Percentiles rank a stretch among this genome's conserved stretches.
Conservation (phyloP, 2,329 filamentous ascomycete genomes). For the Claviceps humidiphila region DNA sequence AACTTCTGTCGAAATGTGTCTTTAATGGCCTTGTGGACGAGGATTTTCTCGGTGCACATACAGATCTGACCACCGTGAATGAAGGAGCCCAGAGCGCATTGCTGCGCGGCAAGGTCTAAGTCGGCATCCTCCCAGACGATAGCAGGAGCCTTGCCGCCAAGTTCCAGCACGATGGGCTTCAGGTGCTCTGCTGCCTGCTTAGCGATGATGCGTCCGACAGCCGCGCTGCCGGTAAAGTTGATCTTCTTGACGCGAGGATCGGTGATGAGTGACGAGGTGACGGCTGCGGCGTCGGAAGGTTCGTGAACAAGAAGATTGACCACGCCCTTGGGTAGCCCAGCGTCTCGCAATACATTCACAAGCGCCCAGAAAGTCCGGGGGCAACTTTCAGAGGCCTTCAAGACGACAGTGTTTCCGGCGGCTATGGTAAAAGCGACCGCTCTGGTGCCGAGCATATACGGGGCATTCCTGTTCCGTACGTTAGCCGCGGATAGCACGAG, state of each 20-base stretch:
- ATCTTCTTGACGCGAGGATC: constrained; percentile 60
- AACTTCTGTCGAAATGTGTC: constrained; percentile 34
- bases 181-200: constrained; percentile 56
- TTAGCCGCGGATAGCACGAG: background rate
- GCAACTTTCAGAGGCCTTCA: constrained; percentile 58
- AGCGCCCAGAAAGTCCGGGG: constrained; percentile 53
- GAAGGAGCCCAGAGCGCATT: constrained; percentile 59
- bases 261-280: constrained; percentile 56
- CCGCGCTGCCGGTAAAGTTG: constrained; percentile 73
- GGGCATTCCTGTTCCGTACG: constrained; percentile 37
- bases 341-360: constrained; percentile 52
- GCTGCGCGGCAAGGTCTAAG: constrained; percentile 53
- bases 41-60: constrained; percentile 70
- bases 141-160: constrained; percentile 70
- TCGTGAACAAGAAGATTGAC: constrained; percentile 59
- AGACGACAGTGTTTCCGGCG: constrained; percentile 60
- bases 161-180: constrained; percentile 69
- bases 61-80: constrained; percentile 69
- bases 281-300: constrained; percentile 49
- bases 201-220: constrained; percentile 60
- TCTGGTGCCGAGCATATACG: constrained; percentile 40
- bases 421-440: constrained; percentile 54
- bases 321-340: constrained; percentile 62
- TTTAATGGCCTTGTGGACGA: constrained; percentile 37
- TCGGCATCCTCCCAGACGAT: constrained; percentile 74